phyloP scores from a whole-genome alignment of 306 rosid genomes.

The Pterocarpus macrocarpus region DNA sequence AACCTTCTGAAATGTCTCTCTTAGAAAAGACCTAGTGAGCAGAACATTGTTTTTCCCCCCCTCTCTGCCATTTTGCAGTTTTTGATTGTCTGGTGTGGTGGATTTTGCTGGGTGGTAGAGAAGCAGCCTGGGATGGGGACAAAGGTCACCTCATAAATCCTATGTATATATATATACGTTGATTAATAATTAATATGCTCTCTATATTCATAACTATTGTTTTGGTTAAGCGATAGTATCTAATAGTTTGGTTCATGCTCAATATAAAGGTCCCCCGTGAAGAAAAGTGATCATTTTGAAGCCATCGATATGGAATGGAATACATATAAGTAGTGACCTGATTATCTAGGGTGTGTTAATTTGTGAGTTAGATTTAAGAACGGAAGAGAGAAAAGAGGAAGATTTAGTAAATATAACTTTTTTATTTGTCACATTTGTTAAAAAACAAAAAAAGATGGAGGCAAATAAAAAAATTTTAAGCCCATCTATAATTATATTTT shows the following conservation, averaged over 20 bases:
- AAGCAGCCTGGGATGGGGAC: background rate
- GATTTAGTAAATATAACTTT: too few species aligned
- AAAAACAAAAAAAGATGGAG: too few species aligned
- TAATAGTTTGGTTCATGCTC: background rate
- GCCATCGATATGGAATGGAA: too few species aligned
- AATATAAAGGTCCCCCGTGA: too few species aligned
- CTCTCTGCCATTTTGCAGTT: conserved; percentile 8
- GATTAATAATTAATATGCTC: background rate
- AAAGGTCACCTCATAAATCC: background rate
- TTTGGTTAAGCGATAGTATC: background rate
- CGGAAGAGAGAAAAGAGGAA: too few species aligned
- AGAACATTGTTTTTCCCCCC: background rate
- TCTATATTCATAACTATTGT: background rate
- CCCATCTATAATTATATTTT: too few species aligned
- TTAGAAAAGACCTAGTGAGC: conserved; percentile 27
- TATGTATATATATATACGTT: background rate
- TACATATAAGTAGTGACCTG: too few species aligned
- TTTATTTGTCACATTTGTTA: too few species aligned
- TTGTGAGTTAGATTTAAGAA: too few species aligned
- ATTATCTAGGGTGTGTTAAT: too few species aligned
- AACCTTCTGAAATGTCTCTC: conserved; percentile 34
- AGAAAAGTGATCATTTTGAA: background rate
- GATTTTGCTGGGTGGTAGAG: conserved; percentile 28
- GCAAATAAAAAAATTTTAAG: too few species aligned
- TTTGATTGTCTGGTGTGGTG: conserved; percentile 27